phyloP scores from a whole-genome alignment of 192 early-diverging fungal genomes.

The Entrophospora sp. region DNA sequence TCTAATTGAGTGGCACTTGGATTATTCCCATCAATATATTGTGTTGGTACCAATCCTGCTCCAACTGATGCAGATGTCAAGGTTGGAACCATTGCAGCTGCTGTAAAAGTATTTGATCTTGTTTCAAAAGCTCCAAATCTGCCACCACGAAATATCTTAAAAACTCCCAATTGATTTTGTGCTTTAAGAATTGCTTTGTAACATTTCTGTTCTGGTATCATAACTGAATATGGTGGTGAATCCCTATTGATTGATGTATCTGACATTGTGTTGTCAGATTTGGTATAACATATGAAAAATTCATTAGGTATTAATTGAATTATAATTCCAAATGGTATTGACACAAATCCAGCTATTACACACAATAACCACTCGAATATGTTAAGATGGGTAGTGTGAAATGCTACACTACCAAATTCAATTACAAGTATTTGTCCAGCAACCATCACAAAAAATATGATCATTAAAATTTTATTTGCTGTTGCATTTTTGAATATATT shows the following conservation, averaged over 20 bases:
- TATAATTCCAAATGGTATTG: conserved; percentile 76
- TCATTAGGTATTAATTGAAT: conserved; percentile 81
- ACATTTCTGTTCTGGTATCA: conserved; percentile 29
- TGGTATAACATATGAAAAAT: conserved; percentile 21
- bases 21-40: no score
- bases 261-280: conserved; percentile 22
- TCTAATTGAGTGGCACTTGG: no score
- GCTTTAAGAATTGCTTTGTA: conserved; percentile 32
- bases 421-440: conserved; percentile 81
- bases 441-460: conserved; percentile 68
- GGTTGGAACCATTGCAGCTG: no score
- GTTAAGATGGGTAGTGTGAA: conserved; percentile 60
- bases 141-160: conserved; percentile 35
- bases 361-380: conserved; percentile 79
- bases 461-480: conserved; percentile 71
- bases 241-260: conserved; percentile 22
- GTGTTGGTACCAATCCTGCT: no score
- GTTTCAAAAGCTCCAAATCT: conserved; percentile 14
- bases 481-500: conserved; percentile 82
- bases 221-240: conserved; percentile 7
- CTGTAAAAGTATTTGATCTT: neutral
- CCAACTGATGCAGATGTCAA: no score
- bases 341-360: conserved; percentile 65
- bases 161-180: conserved; percentile 25
- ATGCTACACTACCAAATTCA: conserved; percentile 79